Evolutionary conservation across 148 eudicot species (phyloP).

Genomic region (Fallopia convolvulus): DNA sequence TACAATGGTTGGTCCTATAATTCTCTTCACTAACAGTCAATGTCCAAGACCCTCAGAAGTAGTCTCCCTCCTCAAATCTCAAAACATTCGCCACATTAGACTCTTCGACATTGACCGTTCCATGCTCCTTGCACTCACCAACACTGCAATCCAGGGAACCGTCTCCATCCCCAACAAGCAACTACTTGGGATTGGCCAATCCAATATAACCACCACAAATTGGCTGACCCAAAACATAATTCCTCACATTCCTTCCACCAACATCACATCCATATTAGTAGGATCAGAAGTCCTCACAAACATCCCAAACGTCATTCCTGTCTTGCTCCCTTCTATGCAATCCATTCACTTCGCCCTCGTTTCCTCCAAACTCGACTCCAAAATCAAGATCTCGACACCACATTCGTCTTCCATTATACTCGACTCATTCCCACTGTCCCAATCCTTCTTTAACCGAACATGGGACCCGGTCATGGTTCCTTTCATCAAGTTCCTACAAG

Average conservation of each 20-base stretch:
- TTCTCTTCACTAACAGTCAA: too few species aligned
- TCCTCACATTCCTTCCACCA: conserved; percentile 74
- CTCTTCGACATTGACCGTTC: conserved; percentile 60
- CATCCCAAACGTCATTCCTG: conserved; percentile 71
- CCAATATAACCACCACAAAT: conserved; percentile 78
- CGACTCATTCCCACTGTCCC: conserved; percentile 90
- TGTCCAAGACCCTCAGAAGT: conserved; percentile 63
- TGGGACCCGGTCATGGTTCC: conserved; percentile 87
- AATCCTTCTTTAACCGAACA: conserved; percentile 83
- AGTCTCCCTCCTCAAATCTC: conserved; percentile 73
- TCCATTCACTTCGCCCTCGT: conserved; percentile 73
- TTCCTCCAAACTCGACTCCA: conserved; percentile 60
- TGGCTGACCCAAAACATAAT: conserved; percentile 75
- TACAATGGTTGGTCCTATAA: too few species aligned
- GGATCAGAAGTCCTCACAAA: conserved; percentile 81
- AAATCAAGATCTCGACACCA: conserved; percentile 77
- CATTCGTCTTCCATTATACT: conserved; percentile 75
- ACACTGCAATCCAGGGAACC: conserved; percentile 55
- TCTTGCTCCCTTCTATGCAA: conserved; percentile 63
- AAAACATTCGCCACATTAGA: conserved; percentile 63
- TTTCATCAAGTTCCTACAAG: conserved; percentile 63
- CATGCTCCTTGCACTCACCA: conserved; percentile 77
- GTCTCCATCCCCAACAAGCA: conserved; percentile 87
- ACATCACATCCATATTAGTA: conserved; percentile 71
- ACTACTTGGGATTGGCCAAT: conserved; percentile 78